phyloP scores from a whole-genome alignment of 129 eudicot species.

The Tagetes patula region DNA sequence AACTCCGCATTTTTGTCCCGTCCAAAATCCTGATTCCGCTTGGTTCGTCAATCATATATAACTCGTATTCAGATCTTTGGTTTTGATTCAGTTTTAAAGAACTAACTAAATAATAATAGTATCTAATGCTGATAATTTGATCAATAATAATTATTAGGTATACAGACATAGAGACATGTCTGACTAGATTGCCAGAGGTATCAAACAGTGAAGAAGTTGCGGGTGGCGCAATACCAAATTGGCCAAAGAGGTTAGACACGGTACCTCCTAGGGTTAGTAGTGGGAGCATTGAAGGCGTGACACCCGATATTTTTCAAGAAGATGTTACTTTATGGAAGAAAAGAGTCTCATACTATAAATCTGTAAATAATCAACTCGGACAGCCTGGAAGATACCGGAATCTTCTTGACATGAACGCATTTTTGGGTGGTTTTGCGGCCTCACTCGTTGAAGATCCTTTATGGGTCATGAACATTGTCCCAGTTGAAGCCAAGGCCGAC shows the following conservation, averaged over 20 bases:
- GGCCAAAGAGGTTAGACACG: constrained; percentile 74
- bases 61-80: not conserved
- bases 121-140: not conserved
- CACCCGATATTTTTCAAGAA: constrained; percentile 55
- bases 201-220: constrained; percentile 53
- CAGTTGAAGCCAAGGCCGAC: constrained; percentile 78
- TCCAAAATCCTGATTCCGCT: constrained; percentile 69
- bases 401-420: constrained; percentile 87
- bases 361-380: constrained; percentile 73
- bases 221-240: constrained; percentile 73
- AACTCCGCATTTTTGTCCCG: constrained; percentile 66
- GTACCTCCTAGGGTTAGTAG: constrained; percentile 77
- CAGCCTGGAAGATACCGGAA: constrained; percentile 81
- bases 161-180: constrained; percentile 74
- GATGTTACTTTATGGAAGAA: constrained; percentile 59
- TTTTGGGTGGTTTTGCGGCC: constrained; percentile 95
- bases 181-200: constrained; percentile 82
- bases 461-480: constrained; percentile 97
- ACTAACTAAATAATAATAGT: not conserved
- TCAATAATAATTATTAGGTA: constrained; percentile 48
- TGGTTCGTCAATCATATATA: constrained; percentile 49
- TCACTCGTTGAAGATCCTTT: constrained; percentile 66
- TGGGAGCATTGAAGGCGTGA: constrained; percentile 58
- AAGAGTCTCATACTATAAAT: constrained; percentile 76
- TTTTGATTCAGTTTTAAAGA: not conserved